Evolutionary conservation across 1,284 basidiomycete genomes (phyloP), one percentile per base, ranked within the genome.

Genomic region (Sanguinoderma infundibulare): DNA sequence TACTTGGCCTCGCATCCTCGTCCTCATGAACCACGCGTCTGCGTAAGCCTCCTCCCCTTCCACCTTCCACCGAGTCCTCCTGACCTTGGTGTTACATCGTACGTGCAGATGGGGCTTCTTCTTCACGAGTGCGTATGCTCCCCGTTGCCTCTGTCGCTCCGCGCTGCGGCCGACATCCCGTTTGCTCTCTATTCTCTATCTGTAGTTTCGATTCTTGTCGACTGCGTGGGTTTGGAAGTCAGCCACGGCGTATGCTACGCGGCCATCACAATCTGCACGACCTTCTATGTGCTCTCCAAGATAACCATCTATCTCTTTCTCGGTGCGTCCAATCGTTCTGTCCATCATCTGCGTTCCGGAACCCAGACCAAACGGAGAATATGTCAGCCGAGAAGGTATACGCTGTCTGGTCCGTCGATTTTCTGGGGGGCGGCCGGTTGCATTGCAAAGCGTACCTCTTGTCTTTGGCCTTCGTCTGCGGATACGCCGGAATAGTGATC

Each of bases 221-320:
- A 76, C 30, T 79, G 79, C 6, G 66, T 75, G 5, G 79, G 80
- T 0, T 70, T 79, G 40, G 72, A 73, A 17, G 59, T 69, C 24
- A 73, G 67, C 55, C 9, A 35, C 1, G 65, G 59, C 4, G 69
- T 74, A 0, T 82, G 80, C 65, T 61, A 70, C 6, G 60, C 76
- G 5, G 79, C 74, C 1, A 78, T 81, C 55, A 72, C 70, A 39
- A 64, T 68, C 46, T 79, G 78, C 67, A 77, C 79, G 49, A 60
- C 69, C 20, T 73, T 81, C 53, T 82, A 81, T 62, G 74, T 72
- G 1, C 60, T 66, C 5, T 74, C 75, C 8, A 77, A 77, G 57
- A 36, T 78, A 12, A 67, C 79, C 55, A 77, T 81, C 20, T 81
- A 79, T 60, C 67, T 73, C 12, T 78, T 79, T 61, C 73, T 78